A percentile compares a stretch with the other conserved stretches of the same genome.
phyloP scores from a whole-genome alignment of 345 rosid species.

The Jatropha curcas region DNA sequence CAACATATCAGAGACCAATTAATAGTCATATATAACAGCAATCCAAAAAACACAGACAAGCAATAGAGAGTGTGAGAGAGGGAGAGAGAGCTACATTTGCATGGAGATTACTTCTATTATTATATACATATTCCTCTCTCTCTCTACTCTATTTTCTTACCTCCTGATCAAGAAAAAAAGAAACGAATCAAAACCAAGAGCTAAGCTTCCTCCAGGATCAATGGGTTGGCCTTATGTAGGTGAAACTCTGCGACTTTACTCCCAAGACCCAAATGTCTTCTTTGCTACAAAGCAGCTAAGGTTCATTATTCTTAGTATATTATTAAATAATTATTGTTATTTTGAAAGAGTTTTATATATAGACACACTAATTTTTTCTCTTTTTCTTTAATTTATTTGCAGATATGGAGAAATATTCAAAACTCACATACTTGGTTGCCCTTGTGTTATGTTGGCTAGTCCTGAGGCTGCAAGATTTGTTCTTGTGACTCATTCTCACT shows the following conservation, averaged over 20 bases:
- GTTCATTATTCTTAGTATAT: slow-evolving; percentile 11
- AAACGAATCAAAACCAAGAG: neutral
- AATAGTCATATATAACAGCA: too few relatives aligned
- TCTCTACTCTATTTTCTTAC: slow-evolving; percentile 43
- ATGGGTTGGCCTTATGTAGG: slow-evolving; percentile 65
- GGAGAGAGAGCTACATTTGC: neutral
- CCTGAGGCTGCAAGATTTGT: slow-evolving; percentile 53
- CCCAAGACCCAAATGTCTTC: slow-evolving; percentile 55
- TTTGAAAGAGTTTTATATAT: neutral
- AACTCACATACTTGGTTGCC: slow-evolving; percentile 56
- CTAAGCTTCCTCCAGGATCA: slow-evolving; percentile 56
- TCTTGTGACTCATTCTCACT: slow-evolving; percentile 44
- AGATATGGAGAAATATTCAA: slow-evolving; percentile 56
- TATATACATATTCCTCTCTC: slow-evolving; percentile 33
- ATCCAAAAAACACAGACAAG: neutral
- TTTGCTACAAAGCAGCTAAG: slow-evolving; percentile 42
- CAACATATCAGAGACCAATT: neutral
- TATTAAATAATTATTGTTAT: neutral
- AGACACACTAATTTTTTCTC: neutral
- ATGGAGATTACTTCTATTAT: slow-evolving; percentile 44
- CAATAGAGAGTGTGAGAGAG: neutral
- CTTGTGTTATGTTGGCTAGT: slow-evolving; percentile 49
- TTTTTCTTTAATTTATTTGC: neutral
- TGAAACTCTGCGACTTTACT: slow-evolving; percentile 51
- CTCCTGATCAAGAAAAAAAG: slow-evolving; percentile 9